Conservation (phyloP, 352 stramenopile genomes). For the Globisporangium megalacanthum region DNA sequence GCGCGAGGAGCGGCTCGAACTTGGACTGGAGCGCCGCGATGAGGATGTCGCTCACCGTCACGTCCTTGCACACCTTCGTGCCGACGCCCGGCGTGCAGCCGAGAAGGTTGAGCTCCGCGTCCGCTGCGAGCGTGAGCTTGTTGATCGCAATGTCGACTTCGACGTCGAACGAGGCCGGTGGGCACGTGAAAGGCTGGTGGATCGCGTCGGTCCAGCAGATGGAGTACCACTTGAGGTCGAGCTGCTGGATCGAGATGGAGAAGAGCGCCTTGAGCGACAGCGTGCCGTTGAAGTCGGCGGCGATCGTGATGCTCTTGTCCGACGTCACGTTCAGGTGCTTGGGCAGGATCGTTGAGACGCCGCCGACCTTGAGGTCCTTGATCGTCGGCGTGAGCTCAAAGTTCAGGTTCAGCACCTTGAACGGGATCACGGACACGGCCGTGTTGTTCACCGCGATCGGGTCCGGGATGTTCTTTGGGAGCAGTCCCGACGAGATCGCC, state of each 20-base stretch:
- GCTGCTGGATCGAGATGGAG: conserved; percentile 16
- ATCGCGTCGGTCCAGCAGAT: conserved; percentile 34
- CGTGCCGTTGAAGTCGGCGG: conserved; percentile 25
- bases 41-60: conserved; percentile 28
- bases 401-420: conserved; percentile 22
- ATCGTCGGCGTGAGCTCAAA: conserved; percentile 24
- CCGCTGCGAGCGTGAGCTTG: conserved; percentile 11
- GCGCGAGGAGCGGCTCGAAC: conserved; percentile 17
- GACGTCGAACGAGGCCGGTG: conserved; percentile 9
- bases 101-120: conserved; percentile 6
- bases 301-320: conserved; percentile 18
- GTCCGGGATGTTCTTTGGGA: conserved; percentile 24
- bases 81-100: conserved; percentile 13
- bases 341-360: conserved; percentile 23
- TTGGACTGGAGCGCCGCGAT: conserved; percentile 18
- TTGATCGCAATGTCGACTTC: conserved; percentile 24
- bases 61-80: conserved; percentile 20
- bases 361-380: conserved; percentile 24
- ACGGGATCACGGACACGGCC: conserved; percentile 18
- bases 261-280: conserved; percentile 16
- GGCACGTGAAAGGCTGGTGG: conserved; percentile 17
- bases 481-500: conserved; percentile 20
- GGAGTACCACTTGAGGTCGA: conserved; percentile 33
- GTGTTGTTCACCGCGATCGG: conserved; percentile 23
- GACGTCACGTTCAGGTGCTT: conserved; percentile 30